Percentiles rank a stretch among this genome's conserved stretches.
phyloP scores from a whole-genome alignment of 2,329 filamentous ascomycete species.

The Pseudogymnoascus sp. region DNA sequence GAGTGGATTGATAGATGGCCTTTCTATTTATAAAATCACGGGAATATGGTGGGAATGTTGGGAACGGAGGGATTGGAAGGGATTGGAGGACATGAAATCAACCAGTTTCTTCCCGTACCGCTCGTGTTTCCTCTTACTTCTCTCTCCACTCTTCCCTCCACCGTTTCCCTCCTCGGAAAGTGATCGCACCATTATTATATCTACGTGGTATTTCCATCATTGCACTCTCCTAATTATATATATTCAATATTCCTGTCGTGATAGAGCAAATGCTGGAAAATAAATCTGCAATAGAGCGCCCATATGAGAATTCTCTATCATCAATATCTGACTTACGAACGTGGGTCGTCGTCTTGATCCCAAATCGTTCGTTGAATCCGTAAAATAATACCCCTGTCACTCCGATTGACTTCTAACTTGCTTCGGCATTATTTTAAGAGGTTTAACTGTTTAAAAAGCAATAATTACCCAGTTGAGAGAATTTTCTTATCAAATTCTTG shows the following conservation, averaged over 20 bases:
- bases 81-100: background rate
- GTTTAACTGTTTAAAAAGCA: background rate
- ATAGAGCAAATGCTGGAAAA: too few species aligned
- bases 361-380: background rate
- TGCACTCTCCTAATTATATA: background rate
- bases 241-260: background rate
- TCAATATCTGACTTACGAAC: background rate
- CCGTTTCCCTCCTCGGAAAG: background rate
- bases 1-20: slow-evolving; percentile 4
- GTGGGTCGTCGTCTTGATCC: background rate
- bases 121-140: background rate
- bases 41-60: background rate
- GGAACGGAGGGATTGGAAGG: background rate
- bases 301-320: background rate
- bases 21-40: slow-evolving; percentile 3
- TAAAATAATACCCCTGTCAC: background rate
- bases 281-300: background rate
- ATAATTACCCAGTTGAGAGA: background rate
- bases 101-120: background rate
- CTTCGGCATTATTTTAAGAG: background rate
- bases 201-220: background rate
- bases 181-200: background rate
- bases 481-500: background rate
- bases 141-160: slow-evolving; percentile 1
- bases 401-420: background rate